A percentile compares a stretch with the other conserved stretches of the same genome.
Evolutionary conservation across 805 yeast species (phyloP).

Genomic region (Blastobotrys chiropterorum): DNA sequence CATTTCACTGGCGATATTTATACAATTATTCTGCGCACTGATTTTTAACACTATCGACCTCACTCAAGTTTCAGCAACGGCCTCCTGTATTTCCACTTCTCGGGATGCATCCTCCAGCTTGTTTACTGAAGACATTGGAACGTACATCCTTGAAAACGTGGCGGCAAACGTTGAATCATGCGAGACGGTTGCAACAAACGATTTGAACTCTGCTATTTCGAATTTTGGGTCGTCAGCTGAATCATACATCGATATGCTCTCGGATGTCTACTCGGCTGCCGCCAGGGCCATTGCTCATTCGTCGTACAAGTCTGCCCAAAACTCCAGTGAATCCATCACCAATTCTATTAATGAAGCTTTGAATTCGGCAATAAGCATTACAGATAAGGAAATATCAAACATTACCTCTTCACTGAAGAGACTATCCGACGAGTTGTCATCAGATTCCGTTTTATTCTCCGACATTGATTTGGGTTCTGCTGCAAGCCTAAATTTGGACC

Average conservation of each 20-base stretch:
- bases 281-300: background rate
- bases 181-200: constrained; percentile 8
- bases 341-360: background rate
- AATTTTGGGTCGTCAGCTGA: constrained; percentile 6
- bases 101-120: background rate
- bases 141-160: background rate
- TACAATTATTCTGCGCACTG: constrained; percentile 10
- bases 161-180: constrained; percentile 2
- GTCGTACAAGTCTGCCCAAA: background rate
- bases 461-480: constrained; percentile 7
- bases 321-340: background rate
- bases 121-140: background rate
- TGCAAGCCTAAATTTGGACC: constrained; percentile 5
- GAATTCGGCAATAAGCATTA: constrained; percentile 2
- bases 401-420: constrained; percentile 11
- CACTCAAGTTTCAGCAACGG: background rate
- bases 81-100: background rate
- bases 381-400: constrained; percentile 9
- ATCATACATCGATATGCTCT: constrained; percentile 5
- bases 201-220: constrained; percentile 11
- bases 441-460: constrained; percentile 5
- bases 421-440: constrained; percentile 1
- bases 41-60: background rate
- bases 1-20: constrained; percentile 10
- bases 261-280: constrained; percentile 6